Evolutionary conservation across 495 filamentous ascomycete genomes (phyloP).

Genomic region (Trichoderma parareesei): DNA sequence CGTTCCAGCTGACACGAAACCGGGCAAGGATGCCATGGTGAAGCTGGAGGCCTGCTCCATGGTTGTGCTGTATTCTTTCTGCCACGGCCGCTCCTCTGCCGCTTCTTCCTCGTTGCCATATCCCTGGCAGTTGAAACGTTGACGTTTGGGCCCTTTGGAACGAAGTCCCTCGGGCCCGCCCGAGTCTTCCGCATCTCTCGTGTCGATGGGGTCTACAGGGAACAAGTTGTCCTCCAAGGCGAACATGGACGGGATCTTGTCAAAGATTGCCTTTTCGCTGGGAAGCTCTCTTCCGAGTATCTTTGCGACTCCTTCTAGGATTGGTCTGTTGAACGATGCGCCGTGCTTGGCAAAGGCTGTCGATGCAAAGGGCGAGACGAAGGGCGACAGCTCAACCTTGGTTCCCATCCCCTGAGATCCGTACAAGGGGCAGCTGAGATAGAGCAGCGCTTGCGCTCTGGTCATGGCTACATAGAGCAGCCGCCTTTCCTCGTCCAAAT

Average conservation of each 20-base stretch:
- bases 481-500: constrained; percentile 80
- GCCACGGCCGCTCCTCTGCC: constrained; percentile 23
- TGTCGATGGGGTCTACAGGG: constrained; percentile 28
- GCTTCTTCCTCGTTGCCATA: neutral
- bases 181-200: constrained; percentile 17
- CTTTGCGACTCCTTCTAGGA: constrained; percentile 31
- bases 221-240: constrained; percentile 32
- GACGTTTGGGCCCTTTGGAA: constrained; percentile 23
- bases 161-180: constrained; percentile 13
- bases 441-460: constrained; percentile 81
- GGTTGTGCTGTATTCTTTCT: constrained; percentile 30
- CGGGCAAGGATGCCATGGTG: constrained; percentile 30
- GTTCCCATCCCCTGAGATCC: constrained; percentile 24
- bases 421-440: constrained; percentile 69
- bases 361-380: constrained; percentile 26
- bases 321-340: constrained; percentile 34
- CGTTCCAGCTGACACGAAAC: constrained; percentile 35
- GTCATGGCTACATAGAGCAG: constrained; percentile 98
- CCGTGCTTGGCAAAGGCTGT: constrained; percentile 34
- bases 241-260: constrained; percentile 32
- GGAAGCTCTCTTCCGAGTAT: constrained; percentile 35
- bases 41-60: constrained; percentile 37
- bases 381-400: constrained; percentile 31
- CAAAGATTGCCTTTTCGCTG: constrained; percentile 31
- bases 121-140: constrained; percentile 14